Conservation (phyloP, 2,329 filamentous ascomycete genomes). For the Alternaria postmessia region DNA sequence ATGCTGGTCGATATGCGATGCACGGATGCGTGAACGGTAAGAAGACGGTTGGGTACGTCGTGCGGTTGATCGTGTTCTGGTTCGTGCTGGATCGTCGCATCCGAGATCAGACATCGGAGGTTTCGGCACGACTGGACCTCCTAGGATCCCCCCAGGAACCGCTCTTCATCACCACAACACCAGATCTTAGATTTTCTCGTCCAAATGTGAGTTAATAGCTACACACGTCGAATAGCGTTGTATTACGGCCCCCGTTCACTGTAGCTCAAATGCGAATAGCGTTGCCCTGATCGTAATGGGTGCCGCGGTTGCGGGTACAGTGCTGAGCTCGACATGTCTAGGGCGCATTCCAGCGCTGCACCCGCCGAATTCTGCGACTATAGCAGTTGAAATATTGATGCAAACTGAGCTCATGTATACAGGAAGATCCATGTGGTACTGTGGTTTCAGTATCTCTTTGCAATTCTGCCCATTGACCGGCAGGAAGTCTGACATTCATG, state of each 20-base stretch:
- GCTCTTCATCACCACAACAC: slow-evolving; percentile 7
- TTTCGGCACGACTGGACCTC: slow-evolving; percentile 17
- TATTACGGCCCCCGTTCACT: not conserved
- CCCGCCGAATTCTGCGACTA: slow-evolving; percentile 6
- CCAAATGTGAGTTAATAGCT: slow-evolving; percentile 4
- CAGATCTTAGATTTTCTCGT: slow-evolving; percentile 1
- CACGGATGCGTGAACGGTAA: slow-evolving; percentile 14
- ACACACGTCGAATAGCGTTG: slow-evolving; percentile 5
- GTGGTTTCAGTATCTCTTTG: slow-evolving; percentile 34
- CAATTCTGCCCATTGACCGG: slow-evolving; percentile 17
- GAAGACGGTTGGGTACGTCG: slow-evolving; percentile 7
- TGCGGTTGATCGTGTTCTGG: slow-evolving; percentile 17
- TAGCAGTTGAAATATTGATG: slow-evolving; percentile 19
- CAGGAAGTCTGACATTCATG: slow-evolving; percentile 35
- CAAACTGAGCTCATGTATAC: slow-evolving; percentile 14
- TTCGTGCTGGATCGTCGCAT: slow-evolving; percentile 26
- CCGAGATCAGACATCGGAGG: slow-evolving; percentile 30
- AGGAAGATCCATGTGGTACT: slow-evolving; percentile 22
- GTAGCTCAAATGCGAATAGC: not conserved
- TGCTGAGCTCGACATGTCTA: not conserved
- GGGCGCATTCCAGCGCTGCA: slow-evolving; percentile 4
- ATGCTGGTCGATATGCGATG: slow-evolving; percentile 13
- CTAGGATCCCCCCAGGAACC: slow-evolving; percentile 9
- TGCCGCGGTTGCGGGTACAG: not conserved
- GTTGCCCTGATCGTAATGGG: not conserved